phyloP scores from a whole-genome alignment of 768 basidiomycete genomes.

The Boletus barrowsii region DNA sequence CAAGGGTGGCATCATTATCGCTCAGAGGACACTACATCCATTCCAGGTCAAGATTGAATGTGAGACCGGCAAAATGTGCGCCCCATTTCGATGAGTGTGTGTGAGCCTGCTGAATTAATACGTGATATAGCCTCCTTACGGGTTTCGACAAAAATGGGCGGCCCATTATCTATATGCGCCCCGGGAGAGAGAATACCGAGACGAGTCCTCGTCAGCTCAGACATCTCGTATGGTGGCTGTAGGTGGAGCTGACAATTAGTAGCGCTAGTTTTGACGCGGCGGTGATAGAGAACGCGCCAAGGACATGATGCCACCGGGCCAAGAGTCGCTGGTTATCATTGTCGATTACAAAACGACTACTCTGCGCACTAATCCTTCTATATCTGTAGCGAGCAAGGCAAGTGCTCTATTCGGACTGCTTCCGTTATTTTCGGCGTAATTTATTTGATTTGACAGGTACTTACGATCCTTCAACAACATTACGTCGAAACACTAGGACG shows the following conservation, averaged over 20 bases:
- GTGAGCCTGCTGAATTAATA: not conserved
- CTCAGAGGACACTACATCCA: not conserved
- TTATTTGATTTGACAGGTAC: constrained; percentile 40
- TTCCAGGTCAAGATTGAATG: constrained; percentile 67
- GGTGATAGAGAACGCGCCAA: constrained; percentile 77
- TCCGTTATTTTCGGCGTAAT: not conserved
- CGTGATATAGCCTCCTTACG: constrained; percentile 59
- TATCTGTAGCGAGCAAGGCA: constrained; percentile 74
- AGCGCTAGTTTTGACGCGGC: constrained; percentile 5
- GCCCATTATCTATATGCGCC: constrained; percentile 88
- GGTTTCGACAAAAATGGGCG: constrained; percentile 85
- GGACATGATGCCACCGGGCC: constrained; percentile 82
- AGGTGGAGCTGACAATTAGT: constrained; percentile 29
- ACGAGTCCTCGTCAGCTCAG: constrained; percentile 73
- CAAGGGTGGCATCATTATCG: not conserved
- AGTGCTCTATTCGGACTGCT: not conserved
- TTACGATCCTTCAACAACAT: constrained; percentile 81
- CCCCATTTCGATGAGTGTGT: constrained; percentile 1
- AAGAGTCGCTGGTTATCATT: constrained; percentile 78
- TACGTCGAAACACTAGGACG: constrained; percentile 87
- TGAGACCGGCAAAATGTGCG: constrained; percentile 86
- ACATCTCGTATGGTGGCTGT: constrained; percentile 87
- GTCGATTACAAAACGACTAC: constrained; percentile 86
- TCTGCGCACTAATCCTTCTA: constrained; percentile 78
- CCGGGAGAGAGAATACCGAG: constrained; percentile 83